Evolutionary conservation across 148 eudicot species (phyloP), one percentile per base, ranked within the genome.

Genomic region (Beta vulgaris): DNA sequence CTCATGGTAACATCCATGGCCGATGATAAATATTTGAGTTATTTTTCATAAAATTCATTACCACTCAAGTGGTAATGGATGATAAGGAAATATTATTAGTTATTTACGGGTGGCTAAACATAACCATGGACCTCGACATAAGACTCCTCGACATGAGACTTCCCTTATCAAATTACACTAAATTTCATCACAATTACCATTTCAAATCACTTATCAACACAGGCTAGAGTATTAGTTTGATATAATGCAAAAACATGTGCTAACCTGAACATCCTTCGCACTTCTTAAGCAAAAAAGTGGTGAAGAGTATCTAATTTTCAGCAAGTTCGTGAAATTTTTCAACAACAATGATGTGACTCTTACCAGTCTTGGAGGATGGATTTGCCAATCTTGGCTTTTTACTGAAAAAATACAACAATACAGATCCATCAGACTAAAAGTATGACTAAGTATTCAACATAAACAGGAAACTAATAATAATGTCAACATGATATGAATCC

Each of bases 271-370:
- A 62, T 85, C 87, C 70, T 86, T 84, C 57, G 85, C 87, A 62
- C 92, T 84, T 75, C 80, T 82, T 81, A 96, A 86, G 61, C 94
- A 98, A 51, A 96, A 87, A 68, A 96, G 97, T 34, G 98, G 92
- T 2, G 99, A 91, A 70, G 99, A 92, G 89, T 96, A 96, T 88
- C 99, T 86, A 71, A 96, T 91, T 55, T 72, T 82, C 73, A 96
- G 71, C 32, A 96, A 77, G 79, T 74, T 87, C 44, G 80, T 81
- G 69, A 91, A 89, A 73, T 89, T 88, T 55, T 91, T 97, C 87
- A 59, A 98, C 89, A 71, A 88, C 88, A 76, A 85, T 65, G 73
- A 96, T 91, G 82, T 92, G 97, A 81, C 71, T 84, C 75, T 71
- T 84, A 71, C 86, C 84, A 65, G 99, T 98, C 88, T 91, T 92